A percentile compares a stretch with the other conserved stretches of the same genome.
Evolutionary conservation across 306 rosid species (phyloP).

Genomic region (Ceratonia siliqua): DNA sequence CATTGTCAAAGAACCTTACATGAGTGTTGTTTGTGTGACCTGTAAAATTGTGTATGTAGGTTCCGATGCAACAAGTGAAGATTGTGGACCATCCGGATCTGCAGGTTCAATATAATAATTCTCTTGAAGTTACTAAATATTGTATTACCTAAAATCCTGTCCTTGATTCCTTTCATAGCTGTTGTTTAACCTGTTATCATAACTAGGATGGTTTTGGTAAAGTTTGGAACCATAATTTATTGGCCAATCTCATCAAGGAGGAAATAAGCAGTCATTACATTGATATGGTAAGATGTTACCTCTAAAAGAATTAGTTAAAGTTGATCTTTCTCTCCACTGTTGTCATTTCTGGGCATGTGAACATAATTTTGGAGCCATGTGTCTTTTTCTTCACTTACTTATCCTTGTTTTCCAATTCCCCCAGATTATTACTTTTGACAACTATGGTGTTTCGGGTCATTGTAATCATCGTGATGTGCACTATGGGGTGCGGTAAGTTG

Average conservation of each 20-base stretch:
- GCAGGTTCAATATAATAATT: constrained; percentile 62
- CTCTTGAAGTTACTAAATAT: constrained; percentile 33
- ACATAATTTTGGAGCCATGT: constrained; percentile 2
- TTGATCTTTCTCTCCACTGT: not conserved
- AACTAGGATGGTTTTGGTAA: constrained; percentile 88
- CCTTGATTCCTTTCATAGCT: constrained; percentile 24
- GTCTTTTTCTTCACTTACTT: constrained; percentile 20
- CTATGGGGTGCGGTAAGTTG: constrained; percentile 68
- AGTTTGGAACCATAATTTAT: constrained; percentile 66
- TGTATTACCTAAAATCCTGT: constrained; percentile 15
- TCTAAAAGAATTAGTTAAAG: not conserved
- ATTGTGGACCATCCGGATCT: constrained; percentile 78
- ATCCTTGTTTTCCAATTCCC: constrained; percentile 13
- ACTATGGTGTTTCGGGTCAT: constrained; percentile 88
- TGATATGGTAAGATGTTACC: constrained; percentile 58
- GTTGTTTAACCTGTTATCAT: constrained; percentile 32
- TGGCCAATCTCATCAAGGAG: constrained; percentile 60
- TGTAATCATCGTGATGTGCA: constrained; percentile 87
- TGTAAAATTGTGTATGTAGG: constrained; percentile 45
- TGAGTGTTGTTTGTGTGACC: constrained; percentile 28
- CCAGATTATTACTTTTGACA: constrained; percentile 86
- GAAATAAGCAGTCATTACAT: constrained; percentile 51
- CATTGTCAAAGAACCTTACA: constrained; percentile 6
- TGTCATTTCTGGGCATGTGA: constrained; percentile 1
- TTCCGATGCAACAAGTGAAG: constrained; percentile 70